Conservation (phyloP, 2,329 filamentous ascomycete species). For the Xylariomycetidae sp. region DNA sequence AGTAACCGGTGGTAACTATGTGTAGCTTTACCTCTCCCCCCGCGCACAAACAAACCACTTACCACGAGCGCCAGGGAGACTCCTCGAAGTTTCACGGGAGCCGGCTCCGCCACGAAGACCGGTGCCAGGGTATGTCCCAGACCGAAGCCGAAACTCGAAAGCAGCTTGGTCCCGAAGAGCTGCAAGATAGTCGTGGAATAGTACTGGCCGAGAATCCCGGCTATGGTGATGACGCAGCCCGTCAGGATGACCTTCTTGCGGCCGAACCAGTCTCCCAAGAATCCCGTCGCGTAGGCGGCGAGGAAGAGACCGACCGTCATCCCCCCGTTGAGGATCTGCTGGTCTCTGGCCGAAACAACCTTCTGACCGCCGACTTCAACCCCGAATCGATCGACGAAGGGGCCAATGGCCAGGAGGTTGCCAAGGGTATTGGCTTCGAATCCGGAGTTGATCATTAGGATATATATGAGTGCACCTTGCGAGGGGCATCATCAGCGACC, state of each 20-base stretch:
- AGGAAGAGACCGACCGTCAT: not conserved
- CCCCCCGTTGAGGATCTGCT: constrained; percentile 1
- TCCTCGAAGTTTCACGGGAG: constrained; percentile 26
- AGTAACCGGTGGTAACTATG: not conserved
- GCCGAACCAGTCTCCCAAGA: not conserved
- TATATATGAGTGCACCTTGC: not conserved
- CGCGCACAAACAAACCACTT: constrained; percentile 1
- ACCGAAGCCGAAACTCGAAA: constrained; percentile 18
- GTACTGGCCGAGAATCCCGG: not conserved
- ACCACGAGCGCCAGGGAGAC: constrained; percentile 24
- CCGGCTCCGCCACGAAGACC: constrained; percentile 28
- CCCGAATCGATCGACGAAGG: not conserved
- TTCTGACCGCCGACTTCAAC: not conserved
- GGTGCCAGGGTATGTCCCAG: constrained; percentile 27
- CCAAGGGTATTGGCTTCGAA: not conserved
- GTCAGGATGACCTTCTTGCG: not conserved
- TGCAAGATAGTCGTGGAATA: not conserved
- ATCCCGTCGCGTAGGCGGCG: not conserved
- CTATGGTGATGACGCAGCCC: not conserved
- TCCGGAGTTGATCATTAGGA: not conserved
- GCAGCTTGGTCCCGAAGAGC: not conserved
- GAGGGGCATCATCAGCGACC: too few species aligned
- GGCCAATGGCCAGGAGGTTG: not conserved
- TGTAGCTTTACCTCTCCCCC: not conserved
- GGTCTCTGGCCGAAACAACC: not conserved